These are phyloP conservation scores for Thielaviopsis musarum DNA, from an alignment of 2,329 filamentous ascomycete species.

Conservation along the genomic window DNA sequence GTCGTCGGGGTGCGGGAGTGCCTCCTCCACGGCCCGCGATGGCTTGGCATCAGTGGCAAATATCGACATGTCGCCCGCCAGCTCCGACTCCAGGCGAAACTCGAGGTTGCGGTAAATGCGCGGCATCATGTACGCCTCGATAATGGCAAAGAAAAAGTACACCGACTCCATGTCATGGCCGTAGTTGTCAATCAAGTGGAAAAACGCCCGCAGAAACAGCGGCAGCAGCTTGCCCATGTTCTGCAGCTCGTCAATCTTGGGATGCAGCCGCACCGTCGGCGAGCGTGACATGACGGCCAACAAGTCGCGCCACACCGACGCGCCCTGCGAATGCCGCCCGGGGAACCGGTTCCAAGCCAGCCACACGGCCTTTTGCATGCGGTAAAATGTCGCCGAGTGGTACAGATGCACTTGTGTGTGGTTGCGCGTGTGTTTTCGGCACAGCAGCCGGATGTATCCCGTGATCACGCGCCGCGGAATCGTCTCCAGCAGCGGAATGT, in stretches of 20 bases:
- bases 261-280: conserved; percentile 8
- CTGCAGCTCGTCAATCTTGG: conserved; percentile 2
- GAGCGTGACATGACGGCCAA: neutral
- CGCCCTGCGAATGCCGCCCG: neutral
- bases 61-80: neutral
- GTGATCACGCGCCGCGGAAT: conserved; percentile 11
- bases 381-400: conserved; percentile 7
- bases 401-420: conserved; percentile 3
- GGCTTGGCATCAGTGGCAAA: conserved; percentile 3
- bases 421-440: conserved; percentile 8
- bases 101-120: conserved; percentile 1
- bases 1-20: neutral
- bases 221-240: conserved; percentile 4
- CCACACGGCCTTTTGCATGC: conserved; percentile 11
- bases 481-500: neutral
- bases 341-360: conserved; percentile 6
- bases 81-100: neutral
- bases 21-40: neutral
- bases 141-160: neutral
- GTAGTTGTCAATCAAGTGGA: conserved; percentile 6
- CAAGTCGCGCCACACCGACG: conserved; percentile 2
- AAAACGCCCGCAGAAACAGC: conserved; percentile 5
- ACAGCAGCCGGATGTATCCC: conserved; percentile 11
- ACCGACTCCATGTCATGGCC: conserved; percentile 6
- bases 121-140: conserved; percentile 9